phyloP scores from a whole-genome alignment of 2,329 filamentous ascomycete genomes.

The Fusarium annulatum region DNA sequence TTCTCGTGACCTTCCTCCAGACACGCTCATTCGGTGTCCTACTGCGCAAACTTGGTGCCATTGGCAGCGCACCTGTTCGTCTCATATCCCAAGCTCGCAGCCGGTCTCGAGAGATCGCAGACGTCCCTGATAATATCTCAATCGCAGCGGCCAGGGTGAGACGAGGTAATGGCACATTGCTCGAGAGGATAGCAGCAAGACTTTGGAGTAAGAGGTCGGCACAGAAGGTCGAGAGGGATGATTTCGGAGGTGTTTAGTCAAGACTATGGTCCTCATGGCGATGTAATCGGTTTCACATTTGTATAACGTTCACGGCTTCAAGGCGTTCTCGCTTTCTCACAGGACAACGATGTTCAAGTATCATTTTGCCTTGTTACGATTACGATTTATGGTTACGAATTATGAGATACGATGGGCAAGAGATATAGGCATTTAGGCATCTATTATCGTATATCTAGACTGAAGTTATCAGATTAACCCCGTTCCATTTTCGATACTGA shows the following conservation, averaged over 20 bases:
- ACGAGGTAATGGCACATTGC: conserved; percentile 9
- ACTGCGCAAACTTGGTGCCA: conserved; percentile 34
- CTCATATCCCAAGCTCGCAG: conserved; percentile 7
- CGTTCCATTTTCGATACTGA: not conserved
- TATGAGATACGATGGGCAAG: conserved; percentile 5
- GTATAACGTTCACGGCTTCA: not conserved
- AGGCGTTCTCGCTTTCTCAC: not conserved
- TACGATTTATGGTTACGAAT: conserved; percentile 3
- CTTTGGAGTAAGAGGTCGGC: not conserved
- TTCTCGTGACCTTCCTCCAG: conserved; percentile 59
- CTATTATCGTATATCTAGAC: conserved; percentile 5
- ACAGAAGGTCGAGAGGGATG: conserved; percentile 9
- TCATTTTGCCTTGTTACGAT: not conserved
- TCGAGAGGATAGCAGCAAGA: conserved; percentile 20
- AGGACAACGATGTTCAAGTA: not conserved
- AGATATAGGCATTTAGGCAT: not conserved
- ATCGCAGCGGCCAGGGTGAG: conserved; percentile 6
- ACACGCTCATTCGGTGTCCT: conserved; percentile 52
- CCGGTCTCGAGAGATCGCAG: conserved; percentile 25
- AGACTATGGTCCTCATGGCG: conserved; percentile 5
- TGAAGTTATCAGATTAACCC: not conserved
- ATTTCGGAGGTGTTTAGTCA: conserved; percentile 22
- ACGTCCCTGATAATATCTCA: conserved; percentile 39
- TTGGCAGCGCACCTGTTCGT: conserved; percentile 6
- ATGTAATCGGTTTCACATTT: not conserved